Base-by-base conservation (phyloP, 1,139 yeast genomes). In the Scheffersomyces titani region DNA sequence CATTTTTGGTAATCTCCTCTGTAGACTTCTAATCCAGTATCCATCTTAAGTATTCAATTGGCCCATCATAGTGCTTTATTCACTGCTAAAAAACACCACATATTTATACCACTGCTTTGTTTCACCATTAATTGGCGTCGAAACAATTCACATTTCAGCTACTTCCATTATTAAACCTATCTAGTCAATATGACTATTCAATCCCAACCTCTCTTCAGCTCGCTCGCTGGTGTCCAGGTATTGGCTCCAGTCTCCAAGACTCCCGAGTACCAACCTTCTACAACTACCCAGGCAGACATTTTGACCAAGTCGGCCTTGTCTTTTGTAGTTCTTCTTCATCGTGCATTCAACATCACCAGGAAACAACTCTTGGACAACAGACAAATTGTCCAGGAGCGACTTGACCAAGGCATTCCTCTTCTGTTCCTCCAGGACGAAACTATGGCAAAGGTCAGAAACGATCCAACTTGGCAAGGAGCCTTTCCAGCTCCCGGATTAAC, bases 401-500 rank as follows among this genome's bases (percentile, higher is more conserved):
- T 63, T 9, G 66, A 63, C 53, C 48, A 52, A 9, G 68, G 67
- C 6, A 52, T 52, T 49, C 51, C 57, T 11, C 61, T 64, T 30
- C 54, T 51, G n/a, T 64, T 64, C 51, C 51, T 57, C 52, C 47
- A 55, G 5, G 66, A 60, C 44, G 56, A 58, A 9, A 45, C 52
- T 11, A 50, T 52, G 48, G 45, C 58, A 5, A 52, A 52, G 19
- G 55, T 61, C 18, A 57, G 60, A 52, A 51, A 44, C 9, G 63
- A 63, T 48, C 66, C 65, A 18, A 52, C 59, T 5, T 64, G 68
- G 68, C 55, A 54, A 30, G 68, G 68, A 21, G 55, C 66, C 13
- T 20, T 55, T 45, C 65, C 63, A 3, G 67, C 60, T 6, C 57
- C 52, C 11, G 67, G 68, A 1, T 54, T 64, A 19, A 61, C 59